These are phyloP conservation scores for Penicillium taxi DNA, from an alignment of 495 filamentous ascomycete species.

Conservation along the genomic window DNA sequence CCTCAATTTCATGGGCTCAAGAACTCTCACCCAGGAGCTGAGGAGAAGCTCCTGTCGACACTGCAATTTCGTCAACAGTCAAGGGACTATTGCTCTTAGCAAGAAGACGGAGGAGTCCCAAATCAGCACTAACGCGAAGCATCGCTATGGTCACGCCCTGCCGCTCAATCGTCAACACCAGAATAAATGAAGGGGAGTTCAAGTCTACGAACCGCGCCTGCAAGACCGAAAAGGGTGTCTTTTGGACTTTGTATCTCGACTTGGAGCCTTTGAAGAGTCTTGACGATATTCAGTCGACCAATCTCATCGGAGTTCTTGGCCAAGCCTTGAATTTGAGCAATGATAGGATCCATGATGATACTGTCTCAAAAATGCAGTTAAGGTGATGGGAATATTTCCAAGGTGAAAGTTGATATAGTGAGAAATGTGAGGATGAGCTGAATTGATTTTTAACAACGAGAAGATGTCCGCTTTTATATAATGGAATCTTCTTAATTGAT, in stretches of 20 bases:
- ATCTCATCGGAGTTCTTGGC: slow-evolving; percentile 15
- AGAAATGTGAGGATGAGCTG: too few relatives aligned
- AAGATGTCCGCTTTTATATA: too few relatives aligned
- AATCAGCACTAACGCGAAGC: slow-evolving; percentile 26
- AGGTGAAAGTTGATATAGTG: too few relatives aligned
- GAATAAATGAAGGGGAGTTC: neutral
- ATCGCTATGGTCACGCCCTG: slow-evolving; percentile 17
- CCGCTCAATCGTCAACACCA: neutral
- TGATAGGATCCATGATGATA: slow-evolving; percentile 20
- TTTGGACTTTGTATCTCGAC: slow-evolving; percentile 16
- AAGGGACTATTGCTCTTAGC: slow-evolving; percentile 16
- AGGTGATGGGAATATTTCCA: neutral
- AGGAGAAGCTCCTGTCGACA: slow-evolving; percentile 21
- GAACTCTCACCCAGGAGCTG: slow-evolving; percentile 19
- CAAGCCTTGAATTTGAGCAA: slow-evolving; percentile 18
- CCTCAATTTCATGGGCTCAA: neutral
- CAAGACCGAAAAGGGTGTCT: slow-evolving; percentile 13
- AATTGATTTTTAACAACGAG: too few relatives aligned
- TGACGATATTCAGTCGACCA: slow-evolving; percentile 14
- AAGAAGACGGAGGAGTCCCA: slow-evolving; percentile 28
- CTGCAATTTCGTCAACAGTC: slow-evolving; percentile 22
- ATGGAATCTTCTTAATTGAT: too few relatives aligned
- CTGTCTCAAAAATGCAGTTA: neutral
- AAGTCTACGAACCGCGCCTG: slow-evolving; percentile 12
- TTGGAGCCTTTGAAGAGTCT: slow-evolving; percentile 11